A percentile compares a stretch with the other conserved stretches of the same genome.
Evolutionary conservation across 768 basidiomycete species (phyloP).

Genomic region (Naematelia aurantialba): DNA sequence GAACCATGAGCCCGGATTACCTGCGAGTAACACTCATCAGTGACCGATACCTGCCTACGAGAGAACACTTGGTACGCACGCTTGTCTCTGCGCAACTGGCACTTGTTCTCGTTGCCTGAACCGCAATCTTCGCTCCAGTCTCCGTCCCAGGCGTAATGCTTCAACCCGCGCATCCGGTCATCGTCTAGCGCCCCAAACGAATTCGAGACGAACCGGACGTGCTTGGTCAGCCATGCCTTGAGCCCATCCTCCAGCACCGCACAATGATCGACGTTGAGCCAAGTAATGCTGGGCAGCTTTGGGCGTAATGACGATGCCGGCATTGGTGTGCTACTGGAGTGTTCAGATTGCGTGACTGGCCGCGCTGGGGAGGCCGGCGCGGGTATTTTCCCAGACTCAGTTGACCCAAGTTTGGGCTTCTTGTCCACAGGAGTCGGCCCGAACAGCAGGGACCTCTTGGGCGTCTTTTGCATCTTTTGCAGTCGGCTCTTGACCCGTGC

Average conservation of each 20-base stretch:
- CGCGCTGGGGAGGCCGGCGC: neutral
- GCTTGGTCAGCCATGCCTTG: conserved; percentile 5
- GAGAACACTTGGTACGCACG: neutral
- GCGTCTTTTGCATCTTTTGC: neutral
- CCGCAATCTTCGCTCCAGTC: conserved; percentile 19
- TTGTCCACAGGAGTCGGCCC: neutral
- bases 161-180: conserved; percentile 29
- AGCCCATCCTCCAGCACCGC: conserved; percentile 23
- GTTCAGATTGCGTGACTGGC: neutral
- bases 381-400: neutral
- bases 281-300: conserved; percentile 17
- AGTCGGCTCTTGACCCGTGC: neutral
- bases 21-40: neutral
- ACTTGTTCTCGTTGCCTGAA: conserved; percentile 5
- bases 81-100: conserved; percentile 6
- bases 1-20: conserved; percentile 1
- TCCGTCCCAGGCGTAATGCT: conserved; percentile 26
- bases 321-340: neutral
- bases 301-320: neutral
- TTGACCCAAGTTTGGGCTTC: neutral
- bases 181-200: conserved; percentile 16
- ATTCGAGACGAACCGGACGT: conserved; percentile 22
- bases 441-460: neutral
- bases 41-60: neutral
- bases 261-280: conserved; percentile 42